A percentile compares a stretch with the other conserved stretches of the same genome.
These are phyloP conservation scores for Phytophthora hibernalis DNA, from an alignment of 352 stramenopile species.

Conservation along the genomic window DNA sequence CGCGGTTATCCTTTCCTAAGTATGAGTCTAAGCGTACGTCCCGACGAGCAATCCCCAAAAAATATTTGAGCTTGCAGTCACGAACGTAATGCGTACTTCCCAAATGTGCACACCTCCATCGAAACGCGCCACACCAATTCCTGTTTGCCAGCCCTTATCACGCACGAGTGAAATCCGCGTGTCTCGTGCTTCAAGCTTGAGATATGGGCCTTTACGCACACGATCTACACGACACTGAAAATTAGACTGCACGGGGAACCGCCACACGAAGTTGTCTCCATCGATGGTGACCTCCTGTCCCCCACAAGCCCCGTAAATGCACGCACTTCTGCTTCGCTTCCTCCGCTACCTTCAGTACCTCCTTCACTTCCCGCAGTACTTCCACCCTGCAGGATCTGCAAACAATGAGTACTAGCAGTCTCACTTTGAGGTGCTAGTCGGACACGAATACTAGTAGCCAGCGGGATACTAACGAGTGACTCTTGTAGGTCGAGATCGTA, in stretches of 20 bases:
- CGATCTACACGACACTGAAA: slow-evolving; percentile 90
- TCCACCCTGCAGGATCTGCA: slow-evolving; percentile 87
- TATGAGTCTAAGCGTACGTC: slow-evolving; percentile 91
- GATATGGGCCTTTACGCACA: slow-evolving; percentile 83
- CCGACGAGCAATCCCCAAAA: slow-evolving; percentile 85
- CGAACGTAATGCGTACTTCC: slow-evolving; percentile 88
- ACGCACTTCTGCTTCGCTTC: slow-evolving; percentile 81
- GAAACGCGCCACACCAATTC: slow-evolving; percentile 88
- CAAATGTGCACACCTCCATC: slow-evolving; percentile 88
- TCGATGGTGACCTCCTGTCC: slow-evolving; percentile 89
- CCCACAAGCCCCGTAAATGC: slow-evolving; percentile 88
- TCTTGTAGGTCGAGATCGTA: slow-evolving; percentile 88
- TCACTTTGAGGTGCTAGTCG: slow-evolving; percentile 80
- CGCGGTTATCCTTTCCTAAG: slow-evolving; percentile 91
- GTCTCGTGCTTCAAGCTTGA: slow-evolving; percentile 91
- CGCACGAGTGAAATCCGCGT: slow-evolving; percentile 83
- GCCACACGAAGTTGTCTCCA: slow-evolving; percentile 87
- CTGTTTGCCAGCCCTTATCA: slow-evolving; percentile 91
- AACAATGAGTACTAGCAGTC: slow-evolving; percentile 86
- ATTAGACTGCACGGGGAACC: slow-evolving; percentile 89
- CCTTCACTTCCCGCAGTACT: slow-evolving; percentile 29
- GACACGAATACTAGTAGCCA: slow-evolving; percentile 86
- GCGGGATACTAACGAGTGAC: slow-evolving; percentile 76
- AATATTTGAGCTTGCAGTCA: slow-evolving; percentile 92
- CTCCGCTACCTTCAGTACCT: slow-evolving; percentile 73